Conservation (phyloP, 2,329 filamentous ascomycete species). For the Hypoxylon rubiginosum region DNA sequence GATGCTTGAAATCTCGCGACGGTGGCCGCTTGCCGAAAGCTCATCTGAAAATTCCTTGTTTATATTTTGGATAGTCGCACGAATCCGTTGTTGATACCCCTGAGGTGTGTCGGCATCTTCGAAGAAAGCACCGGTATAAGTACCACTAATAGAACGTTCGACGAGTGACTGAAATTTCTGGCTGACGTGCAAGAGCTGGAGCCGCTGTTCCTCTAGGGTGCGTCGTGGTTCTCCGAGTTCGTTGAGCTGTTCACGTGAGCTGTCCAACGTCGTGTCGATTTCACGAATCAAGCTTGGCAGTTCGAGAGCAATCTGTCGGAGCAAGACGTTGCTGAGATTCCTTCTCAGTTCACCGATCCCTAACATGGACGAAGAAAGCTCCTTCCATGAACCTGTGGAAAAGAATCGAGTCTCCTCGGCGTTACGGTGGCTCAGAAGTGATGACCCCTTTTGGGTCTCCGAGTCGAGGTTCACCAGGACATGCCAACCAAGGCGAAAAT, state of each 20-base stretch:
- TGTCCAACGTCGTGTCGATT: slow-evolving; percentile 54
- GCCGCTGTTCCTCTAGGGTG: slow-evolving; percentile 61
- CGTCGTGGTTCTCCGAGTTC: slow-evolving; percentile 64
- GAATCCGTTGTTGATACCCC: slow-evolving; percentile 61
- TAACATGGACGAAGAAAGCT: slow-evolving; percentile 53
- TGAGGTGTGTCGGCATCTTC: slow-evolving; percentile 48
- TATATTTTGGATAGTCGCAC: slow-evolving; percentile 66
- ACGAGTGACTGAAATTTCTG: slow-evolving; percentile 60
- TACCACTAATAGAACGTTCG: slow-evolving; percentile 63
- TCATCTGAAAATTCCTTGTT: slow-evolving; percentile 61
- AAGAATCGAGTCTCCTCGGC: slow-evolving; percentile 60
- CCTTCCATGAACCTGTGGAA: slow-evolving; percentile 56
- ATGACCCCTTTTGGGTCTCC: slow-evolving; percentile 49
- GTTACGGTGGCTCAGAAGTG: slow-evolving; percentile 54
- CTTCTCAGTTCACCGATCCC: slow-evolving; percentile 63
- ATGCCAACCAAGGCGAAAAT: slow-evolving; percentile 67
- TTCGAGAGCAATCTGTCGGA: slow-evolving; percentile 60
- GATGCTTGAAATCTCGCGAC: slow-evolving; percentile 49
- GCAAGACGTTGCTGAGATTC: slow-evolving; percentile 65
- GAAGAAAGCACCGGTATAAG: slow-evolving; percentile 67
- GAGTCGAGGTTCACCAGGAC: slow-evolving; percentile 63
- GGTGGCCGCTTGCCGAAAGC: slow-evolving; percentile 60
- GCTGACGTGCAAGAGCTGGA: slow-evolving; percentile 62
- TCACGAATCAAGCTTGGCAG: slow-evolving; percentile 62
- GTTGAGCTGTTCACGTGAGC: slow-evolving; percentile 56